Evolutionary conservation across 805 yeast species (phyloP), one percentile per base, ranked within the genome.

Genomic region (Candida xiaguanensis): DNA sequence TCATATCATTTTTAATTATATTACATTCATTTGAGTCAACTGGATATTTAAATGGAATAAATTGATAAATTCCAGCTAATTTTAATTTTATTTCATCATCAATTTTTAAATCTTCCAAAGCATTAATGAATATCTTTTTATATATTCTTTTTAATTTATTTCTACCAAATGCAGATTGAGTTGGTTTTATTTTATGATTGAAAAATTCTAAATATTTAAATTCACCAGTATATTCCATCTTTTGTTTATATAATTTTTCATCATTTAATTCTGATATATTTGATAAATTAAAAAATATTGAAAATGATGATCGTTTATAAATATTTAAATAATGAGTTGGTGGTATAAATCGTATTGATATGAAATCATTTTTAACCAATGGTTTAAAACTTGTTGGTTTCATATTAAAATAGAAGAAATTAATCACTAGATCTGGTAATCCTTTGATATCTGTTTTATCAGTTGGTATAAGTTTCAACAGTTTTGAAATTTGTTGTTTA

Each of bases 251-350:
- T 13, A 66, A 51, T 2, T 14, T 26, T 1, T 42, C 15, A 43
- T 56, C 53, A 41, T 67, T 67, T 22, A 65, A 44, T 7, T 48
- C 48, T 28, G 40, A 53, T 3, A 62, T 53, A 2, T 58, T 55
- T n/a, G 37, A 45, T 39, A 62, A 58, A 30, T 61, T 53, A 46
- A 61, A 60, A 2, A 59, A 58, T 37, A 59, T 58, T 9, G 73
- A 66, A 25, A 68, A 49, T 37, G 58, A 64, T 8, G 72, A 65
- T 44, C 13, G 18, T 67, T 67, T 28, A 72, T 52, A 30, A 50
- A 52, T 30, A 34, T n/a, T 11, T 60, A 46, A 5, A 62, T 31
- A 31, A 46, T 46, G 46, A 65, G 70, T 30, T 34, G 31, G 4
- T 41, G 72, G 71, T 9, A 58, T 49, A 40, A 61, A 67, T 37